Percentiles rank a stretch among this genome's conserved stretches.
Evolutionary conservation across 169 alveolate species (phyloP).

Genomic region (Plasmodium gonderi): DNA sequence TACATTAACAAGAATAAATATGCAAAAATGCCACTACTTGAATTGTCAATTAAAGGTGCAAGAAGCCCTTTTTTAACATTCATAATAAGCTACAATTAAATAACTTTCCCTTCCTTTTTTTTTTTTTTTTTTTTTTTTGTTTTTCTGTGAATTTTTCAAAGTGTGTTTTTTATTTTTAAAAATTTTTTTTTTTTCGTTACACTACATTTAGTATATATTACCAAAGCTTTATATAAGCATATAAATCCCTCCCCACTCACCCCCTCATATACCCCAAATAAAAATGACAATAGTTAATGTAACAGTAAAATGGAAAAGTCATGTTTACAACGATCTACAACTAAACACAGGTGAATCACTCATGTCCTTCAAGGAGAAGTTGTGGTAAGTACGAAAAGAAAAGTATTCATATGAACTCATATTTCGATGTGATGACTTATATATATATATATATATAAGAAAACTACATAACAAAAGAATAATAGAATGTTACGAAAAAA

Average conservation of each 20-base stretch:
- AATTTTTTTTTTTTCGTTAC: neutral
- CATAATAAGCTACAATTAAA: neutral
- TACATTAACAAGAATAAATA: neutral
- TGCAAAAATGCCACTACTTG: neutral
- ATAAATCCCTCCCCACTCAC: neutral
- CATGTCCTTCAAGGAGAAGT: slow-evolving; percentile 72
- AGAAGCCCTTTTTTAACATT: neutral
- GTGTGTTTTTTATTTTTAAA: neutral
- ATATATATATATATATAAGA: neutral
- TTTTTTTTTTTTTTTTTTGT: too few species aligned
- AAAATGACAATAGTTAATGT: slow-evolving; percentile 75
- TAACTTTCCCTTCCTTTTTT: neutral
- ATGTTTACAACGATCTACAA: slow-evolving; percentile 77
- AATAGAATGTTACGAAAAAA: neutral
- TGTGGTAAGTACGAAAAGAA: slow-evolving; percentile 40
- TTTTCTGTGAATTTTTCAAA: too few species aligned
- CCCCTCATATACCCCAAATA: too few species aligned
- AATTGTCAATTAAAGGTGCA: neutral
- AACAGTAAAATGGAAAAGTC: slow-evolving; percentile 84
- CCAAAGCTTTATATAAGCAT: neutral
- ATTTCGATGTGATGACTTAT: neutral
- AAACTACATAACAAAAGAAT: neutral
- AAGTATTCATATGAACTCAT: neutral
- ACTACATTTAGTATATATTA: neutral
- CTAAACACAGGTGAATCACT: slow-evolving; percentile 76